Conservation (phyloP, 192 early-diverging fungal genomes). For the Coemansia sp. region DNA sequence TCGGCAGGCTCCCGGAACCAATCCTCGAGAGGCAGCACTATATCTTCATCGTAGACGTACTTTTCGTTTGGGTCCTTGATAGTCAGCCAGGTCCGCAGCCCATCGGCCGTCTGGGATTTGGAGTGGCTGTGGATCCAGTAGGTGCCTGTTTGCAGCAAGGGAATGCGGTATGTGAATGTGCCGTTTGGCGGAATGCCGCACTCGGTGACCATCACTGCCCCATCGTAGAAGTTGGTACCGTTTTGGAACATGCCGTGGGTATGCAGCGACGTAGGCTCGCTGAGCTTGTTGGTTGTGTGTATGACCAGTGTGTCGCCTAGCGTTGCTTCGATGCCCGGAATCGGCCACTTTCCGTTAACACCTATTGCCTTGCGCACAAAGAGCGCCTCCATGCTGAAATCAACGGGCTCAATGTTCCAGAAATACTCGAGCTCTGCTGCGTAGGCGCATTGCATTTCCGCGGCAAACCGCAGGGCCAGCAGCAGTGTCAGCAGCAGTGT, state of each 20-base stretch:
- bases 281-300: slow-evolving; percentile 53
- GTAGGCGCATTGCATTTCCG: too few species aligned
- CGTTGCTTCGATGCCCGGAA: slow-evolving; percentile 30
- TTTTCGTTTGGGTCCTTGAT: slow-evolving; percentile 50
- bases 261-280: slow-evolving; percentile 63
- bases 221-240: slow-evolving; percentile 67
- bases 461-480: too few species aligned
- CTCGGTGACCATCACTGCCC: slow-evolving; percentile 62
- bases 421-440: slow-evolving; percentile 49
- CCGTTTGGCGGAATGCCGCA: slow-evolving; percentile 65
- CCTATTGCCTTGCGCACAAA: slow-evolving; percentile 59
- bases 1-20: slow-evolving; percentile 65
- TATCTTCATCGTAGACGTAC: slow-evolving; percentile 67
- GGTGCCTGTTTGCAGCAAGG: slow-evolving; percentile 65
- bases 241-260: slow-evolving; percentile 77
- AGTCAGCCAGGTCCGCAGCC: slow-evolving; percentile 65
- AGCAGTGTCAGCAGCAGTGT: too few species aligned
- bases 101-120: slow-evolving; percentile 71
- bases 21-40: slow-evolving; percentile 60
- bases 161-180: slow-evolving; percentile 66
- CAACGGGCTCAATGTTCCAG: slow-evolving; percentile 62
- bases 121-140: slow-evolving; percentile 81
- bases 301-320: slow-evolving; percentile 32
- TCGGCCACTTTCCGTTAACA: slow-evolving; percentile 63
- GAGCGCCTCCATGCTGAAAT: slow-evolving; percentile 56